A percentile compares a stretch with the other conserved stretches of the same genome.
Evolutionary conservation across 352 stramenopile genomes (phyloP).

Genomic region (Globisporangium paddicum): DNA sequence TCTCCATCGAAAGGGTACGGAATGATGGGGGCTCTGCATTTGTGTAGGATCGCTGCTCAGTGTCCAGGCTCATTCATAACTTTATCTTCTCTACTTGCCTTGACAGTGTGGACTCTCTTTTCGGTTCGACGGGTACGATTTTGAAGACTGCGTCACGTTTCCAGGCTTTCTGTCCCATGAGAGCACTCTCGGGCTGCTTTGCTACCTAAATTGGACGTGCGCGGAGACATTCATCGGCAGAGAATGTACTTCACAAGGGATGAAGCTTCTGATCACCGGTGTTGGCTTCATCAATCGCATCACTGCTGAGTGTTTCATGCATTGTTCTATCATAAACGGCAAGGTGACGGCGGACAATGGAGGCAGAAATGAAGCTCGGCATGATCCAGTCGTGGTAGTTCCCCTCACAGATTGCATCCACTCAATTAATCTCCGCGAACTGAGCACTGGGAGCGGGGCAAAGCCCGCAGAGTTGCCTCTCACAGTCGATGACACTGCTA

Average conservation of each 20-base stretch:
- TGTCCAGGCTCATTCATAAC: background rate
- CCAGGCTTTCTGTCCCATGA: slow-evolving; percentile 52
- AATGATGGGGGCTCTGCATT: background rate
- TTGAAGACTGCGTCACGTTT: slow-evolving; percentile 38
- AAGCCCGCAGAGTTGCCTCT: slow-evolving; percentile 23
- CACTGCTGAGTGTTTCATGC: slow-evolving; percentile 44
- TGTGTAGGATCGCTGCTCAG: background rate
- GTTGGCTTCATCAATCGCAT: slow-evolving; percentile 32
- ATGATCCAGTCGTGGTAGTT: slow-evolving; percentile 2
- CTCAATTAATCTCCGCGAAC: slow-evolving; percentile 52
- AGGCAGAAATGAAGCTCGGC: background rate
- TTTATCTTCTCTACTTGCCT: background rate
- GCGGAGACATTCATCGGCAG: slow-evolving; percentile 33
- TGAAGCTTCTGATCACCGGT: slow-evolving; percentile 24
- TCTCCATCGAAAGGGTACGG: slow-evolving; percentile 57
- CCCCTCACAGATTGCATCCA: slow-evolving; percentile 42
- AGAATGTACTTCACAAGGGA: slow-evolving; percentile 32
- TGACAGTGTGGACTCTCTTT: slow-evolving; percentile 62
- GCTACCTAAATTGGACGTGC: slow-evolving; percentile 57
- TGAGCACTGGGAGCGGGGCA: slow-evolving; percentile 20
- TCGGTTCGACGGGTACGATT: slow-evolving; percentile 51
- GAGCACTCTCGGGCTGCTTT: slow-evolving; percentile 39
- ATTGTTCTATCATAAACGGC: background rate
- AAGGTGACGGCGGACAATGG: background rate
- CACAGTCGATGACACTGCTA: slow-evolving; percentile 29